Base-by-base conservation (phyloP, 2,329 filamentous ascomycete genomes). In the Penicillium concentricum region DNA sequence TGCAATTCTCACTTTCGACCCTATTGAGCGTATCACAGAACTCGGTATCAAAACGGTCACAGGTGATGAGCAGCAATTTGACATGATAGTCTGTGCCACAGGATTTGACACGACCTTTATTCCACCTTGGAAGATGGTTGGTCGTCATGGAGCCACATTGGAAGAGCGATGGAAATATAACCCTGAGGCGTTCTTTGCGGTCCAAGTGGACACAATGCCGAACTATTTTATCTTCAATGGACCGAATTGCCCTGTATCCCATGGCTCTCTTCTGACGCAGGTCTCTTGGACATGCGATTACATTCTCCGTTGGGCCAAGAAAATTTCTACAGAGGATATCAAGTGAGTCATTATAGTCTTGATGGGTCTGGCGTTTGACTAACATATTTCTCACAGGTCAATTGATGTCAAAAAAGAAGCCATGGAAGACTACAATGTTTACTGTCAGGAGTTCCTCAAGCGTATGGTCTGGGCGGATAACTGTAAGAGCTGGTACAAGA, bases 141-240 rank as follows among this genome's bases (percentile, higher is more conserved):
- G 70, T 4, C 58, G 62, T 1, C 47, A 67, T 18, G 68, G 65
- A 3, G 56, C 63, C n/a, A 62, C 61, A 22, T 55, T 74, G 20
- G 60, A 56, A 6, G 65, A 71, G 3, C 57, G 63, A 42, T 74
- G 72, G 67, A 57, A 46, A 48, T 35, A 59, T 2, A 51, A 61
- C 9, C 63, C 71, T 0, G 58, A 67, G 22, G 63, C 65, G 1
- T 73, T 72, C 50, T 60, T 72, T 12, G 59, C 54, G 3, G 37
- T 69, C 8, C 56, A 59, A 10, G 61, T 57, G 15, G 44, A 48
- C 5, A 60, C 63, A 15, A 67, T 69, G 53, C 72, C 73, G 0
- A 76, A 76, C 35, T 70, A 71, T 47, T 69, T 75, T 35, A 68
- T 66, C 24, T 65, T 73, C 51, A 63, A 67, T 10, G 72, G 70